Percentiles rank a stretch among this genome's conserved stretches.
Conservation (phyloP, 75 land plant genomes). For the Selaginella tamariscina region DNA sequence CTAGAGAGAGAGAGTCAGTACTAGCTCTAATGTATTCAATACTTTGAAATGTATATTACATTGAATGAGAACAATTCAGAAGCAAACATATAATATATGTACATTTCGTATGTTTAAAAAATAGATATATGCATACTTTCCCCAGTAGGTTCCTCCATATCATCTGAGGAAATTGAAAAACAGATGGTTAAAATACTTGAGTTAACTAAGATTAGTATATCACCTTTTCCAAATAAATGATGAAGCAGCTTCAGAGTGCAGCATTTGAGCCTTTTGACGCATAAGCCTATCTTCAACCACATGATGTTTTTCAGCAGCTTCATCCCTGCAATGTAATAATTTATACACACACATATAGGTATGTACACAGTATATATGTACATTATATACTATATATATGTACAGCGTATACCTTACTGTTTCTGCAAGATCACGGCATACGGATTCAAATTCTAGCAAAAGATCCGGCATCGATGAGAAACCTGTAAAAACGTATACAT, state of each 20-base stretch:
- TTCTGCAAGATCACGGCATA: conserved; percentile 61
- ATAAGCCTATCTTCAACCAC: conserved; percentile 79
- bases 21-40: too few relatives aligned
- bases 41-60: too few relatives aligned
- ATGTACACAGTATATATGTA: too few relatives aligned
- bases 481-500: too few relatives aligned
- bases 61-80: too few relatives aligned
- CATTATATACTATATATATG: too few relatives aligned
- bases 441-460: conserved; percentile 58
- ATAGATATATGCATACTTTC: not conserved
- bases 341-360: too few relatives aligned
- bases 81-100: too few relatives aligned
- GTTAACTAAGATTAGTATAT: too few relatives aligned
- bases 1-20: too few relatives aligned
- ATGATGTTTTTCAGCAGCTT: conserved; percentile 48
- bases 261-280: conserved; percentile 75
- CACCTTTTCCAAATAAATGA: conserved; percentile 89
- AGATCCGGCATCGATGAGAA: conserved; percentile 59
- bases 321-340: conserved; percentile 25
- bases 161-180: not conserved
- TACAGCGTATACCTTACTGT: conserved; percentile 57
- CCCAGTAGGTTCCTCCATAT: not conserved
- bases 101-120: not conserved
- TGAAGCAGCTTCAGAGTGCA: conserved; percentile 87
- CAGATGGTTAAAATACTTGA: too few relatives aligned